Evolutionary conservation across 202 grass and related monocot genomes (phyloP), one percentile per base, ranked within the genome.

Genomic region (Brachypodium distachyon): DNA sequence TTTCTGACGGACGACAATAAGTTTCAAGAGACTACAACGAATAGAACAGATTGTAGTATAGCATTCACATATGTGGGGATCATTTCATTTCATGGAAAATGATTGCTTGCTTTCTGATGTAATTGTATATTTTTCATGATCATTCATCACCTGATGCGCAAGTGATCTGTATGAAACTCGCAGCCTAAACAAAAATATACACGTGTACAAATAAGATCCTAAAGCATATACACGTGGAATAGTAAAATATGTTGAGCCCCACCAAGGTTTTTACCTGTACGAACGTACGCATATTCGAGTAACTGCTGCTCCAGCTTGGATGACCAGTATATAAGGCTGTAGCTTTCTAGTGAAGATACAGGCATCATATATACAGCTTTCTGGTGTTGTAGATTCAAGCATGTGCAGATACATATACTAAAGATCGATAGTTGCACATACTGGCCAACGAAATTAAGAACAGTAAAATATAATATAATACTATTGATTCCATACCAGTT

Each of bases 211-310:
- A 66, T 17, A 26, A 16, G 3, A 8, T 41, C 25, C 8, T 14
- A 16, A 66, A 41, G 19, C 39, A 41, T 40, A 65, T 36, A 43
- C 39, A 43, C 3, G 9, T 7, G 7, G 12, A 34, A 51, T 19
- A 18, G 50, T 82, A 73, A 83, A 62, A 61, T 55, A 8, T 67
- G 60, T 40, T 66, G 50, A 87, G 33, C 59, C n/a, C 60, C 40
- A 48, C 72, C 32, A 58, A 39, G 13, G 32, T 51, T 82, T 66
- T 73, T 56, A 22, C 39, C 19, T 36, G 63, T 77, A 49, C 21
- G 33, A 21, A 36, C 25, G 33, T 34, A 72, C 29, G 31, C 71
- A 74, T 49, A 16, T 74, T 28, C 40, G 40, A 48, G 41, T 56
- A 44, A 83, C 60, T 67, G 49, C 66, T 70, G 26, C 51, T 73